phyloP scores from a whole-genome alignment of 352 stramenopile species.

The Saprolegnia parasitica region DNA sequence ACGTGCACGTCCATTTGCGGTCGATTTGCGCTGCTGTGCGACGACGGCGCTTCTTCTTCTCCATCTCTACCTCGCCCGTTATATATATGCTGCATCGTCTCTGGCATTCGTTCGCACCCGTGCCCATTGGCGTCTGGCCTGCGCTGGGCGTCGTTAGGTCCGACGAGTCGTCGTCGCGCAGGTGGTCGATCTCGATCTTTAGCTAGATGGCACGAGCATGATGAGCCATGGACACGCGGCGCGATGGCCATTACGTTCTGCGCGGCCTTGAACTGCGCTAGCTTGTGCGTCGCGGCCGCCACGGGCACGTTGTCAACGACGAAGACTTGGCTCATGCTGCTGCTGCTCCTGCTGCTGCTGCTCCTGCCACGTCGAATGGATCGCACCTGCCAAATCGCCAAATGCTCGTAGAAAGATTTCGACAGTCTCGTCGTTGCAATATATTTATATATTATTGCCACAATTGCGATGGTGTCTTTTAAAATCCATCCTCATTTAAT shows the following conservation, averaged over 20 bases:
- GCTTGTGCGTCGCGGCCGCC: conserved; percentile 22
- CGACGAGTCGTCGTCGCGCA: conserved; percentile 12
- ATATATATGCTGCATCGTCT: background rate
- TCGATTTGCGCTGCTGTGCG: conserved; percentile 75
- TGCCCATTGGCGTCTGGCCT: too few species aligned
- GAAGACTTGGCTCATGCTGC: conserved; percentile 24
- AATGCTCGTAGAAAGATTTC: background rate
- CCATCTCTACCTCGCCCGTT: conserved; percentile 17
- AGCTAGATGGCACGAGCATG: conserved; percentile 1
- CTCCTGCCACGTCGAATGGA: background rate
- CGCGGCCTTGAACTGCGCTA: conserved; percentile 24
- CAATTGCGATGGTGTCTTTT: too few species aligned
- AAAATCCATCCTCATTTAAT: conserved; percentile 1
- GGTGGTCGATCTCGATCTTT: conserved; percentile 26
- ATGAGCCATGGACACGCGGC: background rate
- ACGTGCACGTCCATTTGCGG: conserved; percentile 67
- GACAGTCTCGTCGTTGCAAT: too few species aligned
- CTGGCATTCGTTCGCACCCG: background rate
- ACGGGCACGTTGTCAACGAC: conserved; percentile 26
- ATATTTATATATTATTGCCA: background rate
- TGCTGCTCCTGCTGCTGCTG: background rate
- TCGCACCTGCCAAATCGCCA: conserved; percentile 3
- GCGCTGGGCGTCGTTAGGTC: background rate
- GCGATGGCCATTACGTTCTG: conserved; percentile 16
- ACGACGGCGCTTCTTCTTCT: conserved; percentile 62